Evolutionary conservation across 2,329 filamentous ascomycete genomes (phyloP).

Genomic region (Pyricularia sp.): DNA sequence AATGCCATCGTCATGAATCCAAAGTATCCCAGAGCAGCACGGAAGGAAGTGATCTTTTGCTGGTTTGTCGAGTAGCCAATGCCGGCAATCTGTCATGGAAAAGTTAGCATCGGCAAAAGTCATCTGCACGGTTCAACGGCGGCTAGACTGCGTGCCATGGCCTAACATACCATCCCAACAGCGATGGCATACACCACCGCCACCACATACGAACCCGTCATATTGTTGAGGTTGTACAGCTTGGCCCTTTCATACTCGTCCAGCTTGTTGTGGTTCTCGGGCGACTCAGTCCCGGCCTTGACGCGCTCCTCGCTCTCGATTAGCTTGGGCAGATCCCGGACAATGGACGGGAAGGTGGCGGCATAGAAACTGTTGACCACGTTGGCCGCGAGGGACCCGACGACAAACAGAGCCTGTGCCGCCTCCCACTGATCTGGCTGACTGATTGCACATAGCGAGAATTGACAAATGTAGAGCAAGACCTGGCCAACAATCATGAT

Average conservation of each 20-base stretch:
- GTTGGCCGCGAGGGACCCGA: conserved; percentile 11
- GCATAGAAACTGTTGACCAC: conserved; percentile 11
- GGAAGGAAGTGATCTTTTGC: conserved; percentile 9
- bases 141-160: neutral
- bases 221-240: conserved; percentile 13
- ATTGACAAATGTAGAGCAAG: conserved; percentile 7
- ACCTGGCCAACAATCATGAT: conserved; percentile 11
- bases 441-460: conserved; percentile 11
- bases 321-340: conserved; percentile 10
- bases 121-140: neutral
- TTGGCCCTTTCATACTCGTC: conserved; percentile 11
- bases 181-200: conserved; percentile 10
- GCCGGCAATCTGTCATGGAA: conserved; percentile 5
- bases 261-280: conserved; percentile 9
- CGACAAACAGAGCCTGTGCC: conserved; percentile 9
- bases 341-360: conserved; percentile 10
- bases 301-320: conserved; percentile 10
- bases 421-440: conserved; percentile 9
- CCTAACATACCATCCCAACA: conserved; percentile 7
- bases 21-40: conserved; percentile 11
- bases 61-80: conserved; percentile 7
- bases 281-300: conserved; percentile 7
- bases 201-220: conserved; percentile 11
- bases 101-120: neutral
- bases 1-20: conserved; percentile 10